Evolutionary conservation across 345 rosid genomes (phyloP).

Genomic region (Physaria fendleri): DNA sequence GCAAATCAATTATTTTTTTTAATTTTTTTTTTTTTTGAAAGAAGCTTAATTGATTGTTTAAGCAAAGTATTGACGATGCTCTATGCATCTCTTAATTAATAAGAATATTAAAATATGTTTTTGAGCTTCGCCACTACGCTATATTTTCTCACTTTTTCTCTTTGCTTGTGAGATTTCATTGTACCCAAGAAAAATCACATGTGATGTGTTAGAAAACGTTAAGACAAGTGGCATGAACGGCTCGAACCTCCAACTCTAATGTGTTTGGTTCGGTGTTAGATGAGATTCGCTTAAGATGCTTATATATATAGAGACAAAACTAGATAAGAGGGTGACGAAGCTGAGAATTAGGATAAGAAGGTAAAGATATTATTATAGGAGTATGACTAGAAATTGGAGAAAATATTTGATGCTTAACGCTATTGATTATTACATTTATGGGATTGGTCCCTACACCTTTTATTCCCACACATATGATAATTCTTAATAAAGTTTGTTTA

Average conservation of each 20-base stretch:
- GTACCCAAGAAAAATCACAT: slow-evolving; percentile 9
- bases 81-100: neutral
- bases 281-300: neutral
- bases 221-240: slow-evolving; percentile 2
- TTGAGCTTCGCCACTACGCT: neutral
- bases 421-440: slow-evolving; percentile 14
- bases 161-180: slow-evolving; percentile 8
- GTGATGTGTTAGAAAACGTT: slow-evolving; percentile 16
- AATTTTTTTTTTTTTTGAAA: too few species aligned
- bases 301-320: neutral
- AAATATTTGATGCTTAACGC: slow-evolving; percentile 5
- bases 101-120: neutral
- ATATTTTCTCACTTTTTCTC: neutral
- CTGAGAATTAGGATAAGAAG: neutral
- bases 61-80: slow-evolving; percentile 1
- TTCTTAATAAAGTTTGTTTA: neutral
- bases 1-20: neutral
- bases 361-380: neutral
- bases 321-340: neutral
- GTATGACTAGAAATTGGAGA: neutral
- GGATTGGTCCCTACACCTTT: slow-evolving; percentile 12
- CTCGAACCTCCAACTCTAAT: neutral
- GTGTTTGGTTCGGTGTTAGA: neutral
- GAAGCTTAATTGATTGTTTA: neutral
- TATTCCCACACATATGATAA: neutral